Conservation (phyloP, 768 basidiomycete species). For the Lanmaoa pseudosensibilis region DNA sequence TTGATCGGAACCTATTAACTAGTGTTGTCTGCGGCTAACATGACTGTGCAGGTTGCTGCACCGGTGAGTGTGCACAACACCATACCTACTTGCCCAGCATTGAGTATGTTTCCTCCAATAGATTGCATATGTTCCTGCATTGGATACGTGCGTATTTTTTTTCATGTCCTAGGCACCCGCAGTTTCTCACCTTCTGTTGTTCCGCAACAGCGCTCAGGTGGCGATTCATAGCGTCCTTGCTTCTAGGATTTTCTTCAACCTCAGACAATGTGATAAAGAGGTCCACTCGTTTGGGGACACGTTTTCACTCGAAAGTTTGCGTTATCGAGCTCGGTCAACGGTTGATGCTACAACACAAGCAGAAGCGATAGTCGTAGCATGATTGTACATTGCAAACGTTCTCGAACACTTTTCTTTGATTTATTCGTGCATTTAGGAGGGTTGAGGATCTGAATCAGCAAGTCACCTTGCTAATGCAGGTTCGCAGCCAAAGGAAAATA, state of each 20-base stretch:
- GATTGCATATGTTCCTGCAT: slow-evolving; percentile 15
- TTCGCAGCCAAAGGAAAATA: not conserved
- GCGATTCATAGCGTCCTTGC: slow-evolving; percentile 28
- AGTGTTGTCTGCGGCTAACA: slow-evolving; percentile 18
- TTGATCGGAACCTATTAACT: not conserved
- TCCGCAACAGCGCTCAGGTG: slow-evolving; percentile 25
- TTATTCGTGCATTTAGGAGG: not conserved
- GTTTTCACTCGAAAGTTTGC: slow-evolving; percentile 8
- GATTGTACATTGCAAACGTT: not conserved
- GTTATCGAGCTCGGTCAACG: not conserved
- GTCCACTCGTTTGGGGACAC: not conserved
- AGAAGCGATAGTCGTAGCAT: not conserved
- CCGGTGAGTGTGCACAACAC: slow-evolving; percentile 14
- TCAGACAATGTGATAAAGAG: slow-evolving; percentile 17
- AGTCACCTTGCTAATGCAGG: not conserved
- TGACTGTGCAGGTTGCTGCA: slow-evolving; percentile 17
- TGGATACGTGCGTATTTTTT: slow-evolving; percentile 24
- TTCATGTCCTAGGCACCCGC: too few relatives aligned
- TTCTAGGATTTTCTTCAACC: slow-evolving; percentile 31
- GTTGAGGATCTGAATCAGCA: not conserved
- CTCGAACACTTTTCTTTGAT: not conserved
- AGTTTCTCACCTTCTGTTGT: slow-evolving; percentile 7
- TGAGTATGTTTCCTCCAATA: not conserved
- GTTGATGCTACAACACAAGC: not conserved
- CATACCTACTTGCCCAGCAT: not conserved